Conservation (phyloP, 1,139 yeast species). For the Wickerhamiella pararugosa region DNA sequence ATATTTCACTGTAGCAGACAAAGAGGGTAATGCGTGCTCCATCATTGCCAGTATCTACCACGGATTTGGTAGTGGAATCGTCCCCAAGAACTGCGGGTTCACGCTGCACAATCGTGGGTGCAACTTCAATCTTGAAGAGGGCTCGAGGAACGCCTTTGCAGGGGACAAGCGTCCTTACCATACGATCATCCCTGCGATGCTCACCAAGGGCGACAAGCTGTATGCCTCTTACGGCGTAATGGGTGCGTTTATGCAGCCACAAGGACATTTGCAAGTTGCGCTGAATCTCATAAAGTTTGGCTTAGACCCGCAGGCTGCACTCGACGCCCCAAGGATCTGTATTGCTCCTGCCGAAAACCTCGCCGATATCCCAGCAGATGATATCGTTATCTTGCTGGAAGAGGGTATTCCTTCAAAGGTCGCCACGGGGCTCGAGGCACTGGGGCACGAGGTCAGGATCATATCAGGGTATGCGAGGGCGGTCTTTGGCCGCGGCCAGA, state of each 20-base stretch:
- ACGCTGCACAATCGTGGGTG: constrained; percentile 65
- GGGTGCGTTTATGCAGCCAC: constrained; percentile 87
- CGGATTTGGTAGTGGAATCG: constrained; percentile 57
- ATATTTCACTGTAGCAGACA: constrained; percentile 54
- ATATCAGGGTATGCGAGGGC: constrained; percentile 34
- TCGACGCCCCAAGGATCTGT: constrained; percentile 64
- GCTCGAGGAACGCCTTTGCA: constrained; percentile 44
- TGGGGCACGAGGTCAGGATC: constrained; percentile 45
- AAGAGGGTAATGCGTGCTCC: constrained; percentile 67
- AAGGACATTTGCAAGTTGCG: constrained; percentile 69
- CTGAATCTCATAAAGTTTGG: constrained; percentile 50
- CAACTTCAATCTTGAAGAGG: constrained; percentile 49
- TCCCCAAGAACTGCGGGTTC: constrained; percentile 56
- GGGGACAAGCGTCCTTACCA: constrained; percentile 70
- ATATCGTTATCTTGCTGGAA: constrained; percentile 48
- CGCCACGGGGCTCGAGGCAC: constrained; percentile 29
- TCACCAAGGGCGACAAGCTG: constrained; percentile 35
- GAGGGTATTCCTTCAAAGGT: constrained; percentile 40
- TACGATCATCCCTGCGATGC: constrained; percentile 74
- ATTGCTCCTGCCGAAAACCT: constrained; percentile 34
- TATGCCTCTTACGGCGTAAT: constrained; percentile 68
- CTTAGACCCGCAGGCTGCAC: constrained; percentile 55
- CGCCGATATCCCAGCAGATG: constrained; percentile 47
- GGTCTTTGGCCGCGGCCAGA: constrained; percentile 60
- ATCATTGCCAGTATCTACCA: constrained; percentile 65